Percentiles rank a stretch among this genome's conserved stretches.
These are phyloP conservation scores for Filobasidium wieringae DNA, from an alignment of 768 basidiomycete genomes.

Conservation along the genomic window DNA sequence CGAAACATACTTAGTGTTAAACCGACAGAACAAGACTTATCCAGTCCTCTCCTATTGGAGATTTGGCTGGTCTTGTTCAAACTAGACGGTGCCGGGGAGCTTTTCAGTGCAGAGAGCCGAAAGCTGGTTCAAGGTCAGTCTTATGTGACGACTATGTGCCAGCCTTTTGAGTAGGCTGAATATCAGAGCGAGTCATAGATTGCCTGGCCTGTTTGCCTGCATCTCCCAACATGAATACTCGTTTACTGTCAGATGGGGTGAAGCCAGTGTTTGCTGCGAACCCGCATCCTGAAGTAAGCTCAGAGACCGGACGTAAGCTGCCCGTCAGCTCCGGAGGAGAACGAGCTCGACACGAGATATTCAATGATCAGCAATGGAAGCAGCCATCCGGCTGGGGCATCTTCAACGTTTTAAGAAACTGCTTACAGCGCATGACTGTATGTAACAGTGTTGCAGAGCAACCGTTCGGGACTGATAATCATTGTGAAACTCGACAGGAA, in stretches of 20 bases:
- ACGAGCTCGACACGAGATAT: slow-evolving; percentile 4
- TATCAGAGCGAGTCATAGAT: background rate
- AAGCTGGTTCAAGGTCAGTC: background rate
- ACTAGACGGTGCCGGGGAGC: background rate
- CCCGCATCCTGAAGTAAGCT: slow-evolving; percentile 10
- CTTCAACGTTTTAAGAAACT: slow-evolving; percentile 6
- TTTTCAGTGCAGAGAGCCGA: too few species aligned
- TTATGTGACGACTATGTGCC: background rate
- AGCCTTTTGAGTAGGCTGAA: background rate
- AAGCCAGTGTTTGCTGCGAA: background rate
- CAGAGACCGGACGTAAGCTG: slow-evolving; percentile 7
- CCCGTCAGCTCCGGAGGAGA: slow-evolving; percentile 8
- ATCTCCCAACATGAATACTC: background rate
- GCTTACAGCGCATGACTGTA: slow-evolving; percentile 4
- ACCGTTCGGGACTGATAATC: background rate
- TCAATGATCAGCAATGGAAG: slow-evolving; percentile 13
- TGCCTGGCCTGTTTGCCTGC: background rate
- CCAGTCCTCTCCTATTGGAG: too few species aligned
- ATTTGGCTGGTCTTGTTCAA: background rate
- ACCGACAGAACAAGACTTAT: background rate
- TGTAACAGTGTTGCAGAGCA: background rate
- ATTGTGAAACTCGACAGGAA: background rate
- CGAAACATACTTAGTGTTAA: background rate
- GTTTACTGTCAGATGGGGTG: background rate
- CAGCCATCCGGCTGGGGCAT: background rate